Base-by-base conservation (phyloP, 2,329 filamentous ascomycete genomes). In the Arthrobotrys musiformis region DNA sequence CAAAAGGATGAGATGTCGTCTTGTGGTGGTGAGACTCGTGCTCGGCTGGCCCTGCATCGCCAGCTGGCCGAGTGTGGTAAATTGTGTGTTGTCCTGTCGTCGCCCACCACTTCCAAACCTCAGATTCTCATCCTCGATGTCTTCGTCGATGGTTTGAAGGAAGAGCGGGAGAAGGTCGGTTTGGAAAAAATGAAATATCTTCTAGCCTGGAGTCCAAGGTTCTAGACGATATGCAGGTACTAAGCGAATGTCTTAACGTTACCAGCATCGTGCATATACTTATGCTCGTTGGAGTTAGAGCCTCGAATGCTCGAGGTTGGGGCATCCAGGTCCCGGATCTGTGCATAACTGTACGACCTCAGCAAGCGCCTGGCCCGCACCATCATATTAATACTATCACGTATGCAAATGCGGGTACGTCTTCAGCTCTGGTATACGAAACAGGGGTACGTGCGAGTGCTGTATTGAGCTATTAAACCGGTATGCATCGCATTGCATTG, bases 1-100 rank as follows among this genome's bases (percentile, higher is more conserved):
- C 28, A 56, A 56, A 37, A 42, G 54, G 40, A 66, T 19, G 54
- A 56, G 22, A 58, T 46, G 35, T n/a, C 7, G 22, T 19, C 40
- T 42, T 42, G 40, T 35, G 8, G 22, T 9, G 22, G 44, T 46
- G 22, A 30, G 28, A 9, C 17, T n/a, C n/a, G n/a, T n/a, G n/a
- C n/a, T n/a, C n/a, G n/a, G n/a, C n/a, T 17, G 44, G n/a, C 40
- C 30, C 54, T 58, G 54, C 54, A 58, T 2, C 24, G 54, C 54
- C 54, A 58, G 33, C 54, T 69, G 58, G 58, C 40, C 37, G 58
- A 44, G 37, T 62, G 58, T 62, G 58, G 58, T 62, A 46, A 46
- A 62, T 46, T 62, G 19, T 62, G 50, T 40, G 68, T 56, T 56
- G 68, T 46, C 24, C 67, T 33, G 35, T 46, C 40, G 24, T 9